phyloP scores from a whole-genome alignment of 495 filamentous ascomycete genomes.

The Hyaloscypha variabilis region DNA sequence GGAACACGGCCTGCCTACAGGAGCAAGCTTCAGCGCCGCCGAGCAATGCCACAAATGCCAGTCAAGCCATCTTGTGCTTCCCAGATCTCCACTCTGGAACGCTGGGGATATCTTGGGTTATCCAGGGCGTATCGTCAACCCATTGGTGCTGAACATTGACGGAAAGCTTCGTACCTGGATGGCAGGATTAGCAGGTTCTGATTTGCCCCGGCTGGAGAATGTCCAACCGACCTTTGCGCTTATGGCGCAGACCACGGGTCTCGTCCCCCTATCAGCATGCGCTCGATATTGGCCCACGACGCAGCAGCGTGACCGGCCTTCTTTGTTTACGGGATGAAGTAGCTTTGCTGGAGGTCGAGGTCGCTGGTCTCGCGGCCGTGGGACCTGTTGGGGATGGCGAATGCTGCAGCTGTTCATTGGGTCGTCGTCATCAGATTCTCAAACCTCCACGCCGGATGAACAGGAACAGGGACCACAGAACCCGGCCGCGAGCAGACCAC shows the following conservation, averaged over 20 bases:
- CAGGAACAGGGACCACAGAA: constrained; percentile 10
- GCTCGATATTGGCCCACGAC: constrained; percentile 10
- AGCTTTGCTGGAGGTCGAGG: constrained; percentile 10
- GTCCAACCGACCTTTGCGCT: constrained; percentile 24
- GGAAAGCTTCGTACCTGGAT: constrained; percentile 24
- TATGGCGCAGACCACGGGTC: constrained; percentile 30
- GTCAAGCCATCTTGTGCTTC: not conserved
- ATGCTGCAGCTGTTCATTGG: constrained; percentile 24
- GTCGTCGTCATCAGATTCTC: constrained; percentile 30
- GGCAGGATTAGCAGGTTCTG: constrained; percentile 18
- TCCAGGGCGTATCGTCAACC: not conserved
- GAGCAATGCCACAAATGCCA: constrained; percentile 21
- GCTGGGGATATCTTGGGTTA: not conserved
- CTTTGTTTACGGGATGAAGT: constrained; percentile 21
- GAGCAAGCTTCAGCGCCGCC: constrained; percentile 12
- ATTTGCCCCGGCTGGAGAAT: constrained; percentile 25
- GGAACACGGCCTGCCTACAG: constrained; percentile 26
- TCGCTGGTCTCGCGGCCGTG: constrained; percentile 24
- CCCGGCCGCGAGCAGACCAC: constrained; percentile 2
- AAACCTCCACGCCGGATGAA: constrained; percentile 24
- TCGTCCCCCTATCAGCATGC: constrained; percentile 25
- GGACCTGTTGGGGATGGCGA: constrained; percentile 24
- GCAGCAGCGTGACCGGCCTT: constrained; percentile 8
- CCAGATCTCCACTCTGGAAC: not conserved
- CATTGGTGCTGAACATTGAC: constrained; percentile 4